phyloP scores from a whole-genome alignment of 163 green algal species.

The Chloroidium sp. region DNA sequence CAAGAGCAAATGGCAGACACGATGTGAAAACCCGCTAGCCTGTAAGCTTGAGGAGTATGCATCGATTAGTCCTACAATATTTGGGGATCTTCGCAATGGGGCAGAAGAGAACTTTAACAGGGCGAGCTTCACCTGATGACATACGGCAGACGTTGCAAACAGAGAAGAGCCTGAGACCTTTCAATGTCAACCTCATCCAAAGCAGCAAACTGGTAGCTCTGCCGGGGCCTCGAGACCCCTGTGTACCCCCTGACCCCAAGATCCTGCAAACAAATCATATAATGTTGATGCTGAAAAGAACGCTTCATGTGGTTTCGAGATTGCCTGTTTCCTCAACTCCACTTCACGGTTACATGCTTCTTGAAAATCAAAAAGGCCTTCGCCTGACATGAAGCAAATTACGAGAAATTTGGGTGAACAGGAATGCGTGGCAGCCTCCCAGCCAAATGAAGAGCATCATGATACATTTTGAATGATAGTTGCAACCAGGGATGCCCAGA shows the following conservation, averaged over 20 bases:
- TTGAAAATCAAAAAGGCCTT: too few species aligned
- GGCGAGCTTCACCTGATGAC: conserved; percentile 18
- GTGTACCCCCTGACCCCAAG: background rate
- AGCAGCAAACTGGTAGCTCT: conserved; percentile 30
- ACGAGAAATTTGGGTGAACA: too few species aligned
- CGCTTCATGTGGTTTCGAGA: background rate
- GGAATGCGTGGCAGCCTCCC: too few species aligned
- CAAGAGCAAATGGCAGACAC: background rate
- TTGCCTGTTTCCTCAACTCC: background rate
- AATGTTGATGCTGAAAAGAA: too few species aligned
- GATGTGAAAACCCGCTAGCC: too few species aligned
- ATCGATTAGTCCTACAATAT: too few species aligned
- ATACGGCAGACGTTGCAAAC: conserved; percentile 27
- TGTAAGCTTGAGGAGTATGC: too few species aligned
- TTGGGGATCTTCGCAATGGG: background rate
- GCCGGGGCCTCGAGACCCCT: conserved; percentile 16
- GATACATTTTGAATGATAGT: too few species aligned
- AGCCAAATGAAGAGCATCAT: too few species aligned
- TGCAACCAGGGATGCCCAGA: too few species aligned
- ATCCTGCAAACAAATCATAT: background rate
- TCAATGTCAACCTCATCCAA: conserved; percentile 5
- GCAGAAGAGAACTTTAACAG: background rate
- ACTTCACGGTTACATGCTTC: background rate
- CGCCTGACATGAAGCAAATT: background rate
- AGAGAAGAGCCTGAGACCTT: background rate